Evolutionary conservation across 345 rosid species (phyloP).

Genomic region (Stellera chamaejasme): DNA sequence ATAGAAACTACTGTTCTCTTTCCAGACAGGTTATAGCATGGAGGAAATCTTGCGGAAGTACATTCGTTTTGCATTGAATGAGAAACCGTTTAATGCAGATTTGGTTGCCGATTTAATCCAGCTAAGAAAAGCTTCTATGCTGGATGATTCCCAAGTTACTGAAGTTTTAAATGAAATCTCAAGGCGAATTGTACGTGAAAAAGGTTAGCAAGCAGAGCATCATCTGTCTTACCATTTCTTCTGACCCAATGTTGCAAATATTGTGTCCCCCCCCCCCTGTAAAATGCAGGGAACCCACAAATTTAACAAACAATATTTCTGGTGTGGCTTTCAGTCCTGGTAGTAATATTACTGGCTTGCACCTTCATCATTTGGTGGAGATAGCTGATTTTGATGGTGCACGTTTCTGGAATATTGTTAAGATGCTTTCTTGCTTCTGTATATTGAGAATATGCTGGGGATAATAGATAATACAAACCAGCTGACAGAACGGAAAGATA

Average conservation of each 20-base stretch:
- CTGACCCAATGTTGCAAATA: neutral
- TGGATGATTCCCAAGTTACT: constrained; percentile 63
- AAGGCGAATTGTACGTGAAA: constrained; percentile 64
- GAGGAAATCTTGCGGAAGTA: constrained; percentile 88
- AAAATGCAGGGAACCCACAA: no score
- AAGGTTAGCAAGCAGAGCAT: constrained; percentile 36
- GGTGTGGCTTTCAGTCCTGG: neutral
- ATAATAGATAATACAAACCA: no score
- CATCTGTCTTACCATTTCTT: neutral
- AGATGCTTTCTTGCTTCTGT: no score
- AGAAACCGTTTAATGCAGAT: constrained; percentile 80
- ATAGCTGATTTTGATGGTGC: no score
- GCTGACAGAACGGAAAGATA: no score
- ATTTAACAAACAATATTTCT: neutral
- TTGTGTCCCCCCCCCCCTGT: neutral
- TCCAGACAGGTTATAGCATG: constrained; percentile 93
- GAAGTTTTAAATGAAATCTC: constrained; percentile 80
- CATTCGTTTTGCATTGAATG: constrained; percentile 78
- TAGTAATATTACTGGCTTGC: no score
- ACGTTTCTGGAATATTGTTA: no score
- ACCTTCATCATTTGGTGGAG: no score
- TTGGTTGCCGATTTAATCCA: constrained; percentile 57
- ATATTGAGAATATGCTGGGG: no score
- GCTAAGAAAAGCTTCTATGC: constrained; percentile 66
- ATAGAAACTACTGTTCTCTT: constrained; percentile 23